These are phyloP conservation scores for Cornus controversa DNA, from an alignment of 148 eudicot genomes.

Conservation along the genomic window DNA sequence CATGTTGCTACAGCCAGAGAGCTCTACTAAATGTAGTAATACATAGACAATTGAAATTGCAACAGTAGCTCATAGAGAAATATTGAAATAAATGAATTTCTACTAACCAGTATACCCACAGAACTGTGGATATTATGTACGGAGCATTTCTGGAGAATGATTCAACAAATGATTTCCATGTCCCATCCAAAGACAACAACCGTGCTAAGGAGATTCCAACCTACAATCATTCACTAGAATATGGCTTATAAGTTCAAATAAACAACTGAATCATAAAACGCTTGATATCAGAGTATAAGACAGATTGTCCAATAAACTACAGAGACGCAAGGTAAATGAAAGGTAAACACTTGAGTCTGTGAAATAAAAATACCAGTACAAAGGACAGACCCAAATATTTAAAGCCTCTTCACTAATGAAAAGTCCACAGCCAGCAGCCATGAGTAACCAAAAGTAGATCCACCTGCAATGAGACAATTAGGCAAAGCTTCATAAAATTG, in stretches of 20 bases:
- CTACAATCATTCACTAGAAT: slow-evolving; percentile 36
- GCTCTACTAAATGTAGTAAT: neutral
- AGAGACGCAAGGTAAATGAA: neutral
- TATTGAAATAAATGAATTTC: neutral
- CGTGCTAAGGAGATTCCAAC: slow-evolving; percentile 80
- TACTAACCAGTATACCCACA: slow-evolving; percentile 95
- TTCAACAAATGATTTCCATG: slow-evolving; percentile 75
- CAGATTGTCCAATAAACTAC: slow-evolving; percentile 11
- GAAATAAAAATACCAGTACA: slow-evolving; percentile 58
- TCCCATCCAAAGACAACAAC: slow-evolving; percentile 73
- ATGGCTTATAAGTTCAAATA: neutral
- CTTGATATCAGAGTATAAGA: neutral
- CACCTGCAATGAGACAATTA: slow-evolving; percentile 45
- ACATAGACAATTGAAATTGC: neutral
- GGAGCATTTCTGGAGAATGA: slow-evolving; percentile 82
- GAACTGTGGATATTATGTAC: slow-evolving; percentile 70
- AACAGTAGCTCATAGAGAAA: neutral
- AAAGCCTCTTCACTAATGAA: slow-evolving; percentile 97
- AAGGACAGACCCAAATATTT: slow-evolving; percentile 95
- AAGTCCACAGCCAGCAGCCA: slow-evolving; percentile 95
- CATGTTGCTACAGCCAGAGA: neutral
- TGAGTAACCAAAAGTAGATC: slow-evolving; percentile 93
- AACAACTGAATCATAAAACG: neutral
- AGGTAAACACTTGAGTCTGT: slow-evolving; percentile 24
- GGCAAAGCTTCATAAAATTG: neutral